These are phyloP conservation scores for Przewalskia tangutica DNA, from an alignment of 257 asterid genomes.

Conservation along the genomic window DNA sequence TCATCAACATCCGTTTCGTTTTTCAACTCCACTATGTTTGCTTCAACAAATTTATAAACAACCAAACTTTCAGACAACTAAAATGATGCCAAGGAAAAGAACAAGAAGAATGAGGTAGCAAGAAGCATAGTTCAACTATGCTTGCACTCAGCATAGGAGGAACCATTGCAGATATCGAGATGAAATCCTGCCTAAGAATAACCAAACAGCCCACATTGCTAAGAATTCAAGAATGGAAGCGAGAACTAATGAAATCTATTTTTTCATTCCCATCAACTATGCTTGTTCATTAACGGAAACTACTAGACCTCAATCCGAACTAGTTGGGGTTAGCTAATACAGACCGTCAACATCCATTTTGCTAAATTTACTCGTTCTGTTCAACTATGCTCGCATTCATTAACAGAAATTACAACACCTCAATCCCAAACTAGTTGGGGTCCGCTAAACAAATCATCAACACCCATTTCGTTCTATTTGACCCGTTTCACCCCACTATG, in stretches of 20 bases:
- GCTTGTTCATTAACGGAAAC: neutral
- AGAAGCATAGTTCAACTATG: conserved; percentile 5
- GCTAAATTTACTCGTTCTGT: neutral
- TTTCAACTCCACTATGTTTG: neutral
- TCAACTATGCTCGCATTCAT: neutral
- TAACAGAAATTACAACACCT: neutral
- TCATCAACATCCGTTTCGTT: neutral
- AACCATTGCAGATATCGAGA: neutral
- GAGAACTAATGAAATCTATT: neutral
- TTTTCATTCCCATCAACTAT: neutral
- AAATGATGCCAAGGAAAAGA: neutral
- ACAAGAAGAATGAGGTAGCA: neutral
- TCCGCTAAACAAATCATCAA: neutral
- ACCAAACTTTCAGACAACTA: neutral
- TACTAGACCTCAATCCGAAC: neutral
- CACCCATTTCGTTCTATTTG: neutral
- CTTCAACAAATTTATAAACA: neutral
- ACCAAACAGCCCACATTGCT: neutral
- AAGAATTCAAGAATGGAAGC: neutral
- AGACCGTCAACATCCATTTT: neutral
- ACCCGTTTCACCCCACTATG: neutral
- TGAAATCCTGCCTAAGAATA: neutral
- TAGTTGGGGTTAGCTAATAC: neutral
- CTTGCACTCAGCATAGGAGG: neutral
- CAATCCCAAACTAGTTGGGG: neutral